A percentile compares a stretch with the other conserved stretches of the same genome.
Evolutionary conservation across 2,329 filamentous ascomycete species (phyloP).

Genomic region (Penicillium janthinellum): DNA sequence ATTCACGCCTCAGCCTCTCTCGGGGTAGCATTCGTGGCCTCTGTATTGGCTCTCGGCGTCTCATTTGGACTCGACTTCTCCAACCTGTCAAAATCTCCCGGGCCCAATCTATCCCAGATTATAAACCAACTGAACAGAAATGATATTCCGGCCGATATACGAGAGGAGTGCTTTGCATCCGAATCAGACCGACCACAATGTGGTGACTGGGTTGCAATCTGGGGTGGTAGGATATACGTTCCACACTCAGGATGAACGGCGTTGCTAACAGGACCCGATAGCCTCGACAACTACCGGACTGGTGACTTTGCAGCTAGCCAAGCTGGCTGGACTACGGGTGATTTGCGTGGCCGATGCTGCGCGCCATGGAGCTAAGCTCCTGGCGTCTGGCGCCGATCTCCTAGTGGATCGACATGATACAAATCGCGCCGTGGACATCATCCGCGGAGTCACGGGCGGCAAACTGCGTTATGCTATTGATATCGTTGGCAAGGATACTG

Average conservation of each 20-base stretch:
- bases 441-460: slow-evolving; percentile 60
- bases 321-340: slow-evolving; percentile 65
- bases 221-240: slow-evolving; percentile 60
- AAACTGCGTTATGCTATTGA: slow-evolving; percentile 69
- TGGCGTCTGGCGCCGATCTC: slow-evolving; percentile 60
- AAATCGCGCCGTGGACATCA: slow-evolving; percentile 65
- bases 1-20: slow-evolving; percentile 62
- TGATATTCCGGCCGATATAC: slow-evolving; percentile 62
- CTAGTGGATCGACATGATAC: slow-evolving; percentile 70
- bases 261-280: slow-evolving; percentile 26
- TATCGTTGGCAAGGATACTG: slow-evolving; percentile 66
- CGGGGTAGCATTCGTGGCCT: slow-evolving; percentile 72
- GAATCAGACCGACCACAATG: slow-evolving; percentile 55
- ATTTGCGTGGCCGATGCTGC: slow-evolving; percentile 68
- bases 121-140: slow-evolving; percentile 52
- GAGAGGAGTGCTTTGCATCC: slow-evolving; percentile 64
- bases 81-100: slow-evolving; percentile 39
- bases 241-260: neutral
- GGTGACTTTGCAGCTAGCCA: slow-evolving; percentile 67
- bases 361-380: slow-evolving; percentile 63
- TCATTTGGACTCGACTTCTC: slow-evolving; percentile 70
- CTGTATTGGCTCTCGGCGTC: slow-evolving; percentile 66
- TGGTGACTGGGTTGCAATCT: slow-evolving; percentile 73
- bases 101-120: slow-evolving; percentile 61
- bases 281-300: slow-evolving; percentile 70